Base-by-base conservation (phyloP, 805 yeast genomes). In the Hanseniaspora thailandica region DNA sequence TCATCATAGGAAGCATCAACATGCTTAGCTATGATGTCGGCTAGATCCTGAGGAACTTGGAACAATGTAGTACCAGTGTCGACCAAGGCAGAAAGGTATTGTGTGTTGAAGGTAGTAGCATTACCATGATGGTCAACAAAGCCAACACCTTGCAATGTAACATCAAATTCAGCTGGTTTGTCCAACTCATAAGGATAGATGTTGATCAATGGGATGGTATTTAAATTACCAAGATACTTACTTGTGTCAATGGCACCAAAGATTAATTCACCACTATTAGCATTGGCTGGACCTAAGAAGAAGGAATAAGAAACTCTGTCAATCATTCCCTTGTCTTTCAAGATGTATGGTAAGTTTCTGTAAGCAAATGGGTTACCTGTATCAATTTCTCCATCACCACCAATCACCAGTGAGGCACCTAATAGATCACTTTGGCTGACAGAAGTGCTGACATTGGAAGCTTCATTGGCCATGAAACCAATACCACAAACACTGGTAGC, bases 201-300 rank as follows among this genome's bases (percentile, higher is more conserved):
- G 51, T 78, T 79, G 57, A 81, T 66, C 38, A 78, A 58, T 25
- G 82, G 81, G 7, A 82, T 62, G 1, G 77, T 66, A 28, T 70
- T 63, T 34, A 81, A 64, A 17, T 64, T 56, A 13, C 86, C 87
- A 22, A 10, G 20, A 63, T 77, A 81, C 65, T 82, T 82, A 34
- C 76, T 72, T 55, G 74, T 76, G 61, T 84, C 90, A 25, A 80
- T 73, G 28, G 82, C 90, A 46, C 93, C 90, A 69, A 84, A 84
- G 47, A 84, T 63, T 19, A 84, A 69, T 17, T 72, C 65, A 5
- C 87, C 89, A 1, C 68, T 55, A 4, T 59, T 44, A 0, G 76
- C 67, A 33, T 65, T 65, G 8, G 62, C 58, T 2, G 67, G 65
- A 59, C 79, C 75, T 63, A 85, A 70, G 60, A 70, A 83, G 52